Evolutionary conservation across 306 rosid genomes (phyloP), one percentile per base, ranked within the genome.

Genomic region (Sphenostylis stenocarpa): DNA sequence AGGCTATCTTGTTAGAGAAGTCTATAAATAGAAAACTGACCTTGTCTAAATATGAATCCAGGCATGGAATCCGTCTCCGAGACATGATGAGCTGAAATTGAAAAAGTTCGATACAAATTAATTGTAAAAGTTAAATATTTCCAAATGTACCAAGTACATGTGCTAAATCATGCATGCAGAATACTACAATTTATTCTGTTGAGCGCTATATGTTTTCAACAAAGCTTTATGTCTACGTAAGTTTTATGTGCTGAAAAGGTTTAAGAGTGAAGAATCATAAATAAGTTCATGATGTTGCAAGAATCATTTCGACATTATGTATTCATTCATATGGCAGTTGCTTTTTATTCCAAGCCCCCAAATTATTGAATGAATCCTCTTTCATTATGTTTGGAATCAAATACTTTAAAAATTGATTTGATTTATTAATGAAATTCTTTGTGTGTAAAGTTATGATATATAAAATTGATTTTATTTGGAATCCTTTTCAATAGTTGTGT

Each of bases 31-130:
- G 26, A 45, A 73, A 56, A 66, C 89, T 60, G 20, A 91, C 97
- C 98, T 92, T 95, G 82, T 95, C 98, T 79, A 92, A 83, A 81
- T 89, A 92, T 75, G 97, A 95, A 88, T 92, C 98, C 95, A 92
- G 84, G 90, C 98, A 90, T 79, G 98, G 97, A 76, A 90, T 92
- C 56, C 97, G 87, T 84, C 97, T 84, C 62, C 97, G 88, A 58
- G 97, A 95, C 97, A 95, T 95, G 69, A 89, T 84, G 67, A 92
- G 97, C 98, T 95, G 96, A 79, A 84, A 86, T 57, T 60, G 23
- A 70, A 38, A 63, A 53, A 56, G 38, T 82, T 82, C 77, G 73
- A 26, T 53, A 73, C 72, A 80, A 12, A 43, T 75, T 52, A 66
- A 67, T 62, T 65, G 65, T 66, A 21, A 53, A 79, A 43, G 38